Conservation (phyloP, 2,329 filamentous ascomycete species). For the Pseudocercospora eumusae region DNA sequence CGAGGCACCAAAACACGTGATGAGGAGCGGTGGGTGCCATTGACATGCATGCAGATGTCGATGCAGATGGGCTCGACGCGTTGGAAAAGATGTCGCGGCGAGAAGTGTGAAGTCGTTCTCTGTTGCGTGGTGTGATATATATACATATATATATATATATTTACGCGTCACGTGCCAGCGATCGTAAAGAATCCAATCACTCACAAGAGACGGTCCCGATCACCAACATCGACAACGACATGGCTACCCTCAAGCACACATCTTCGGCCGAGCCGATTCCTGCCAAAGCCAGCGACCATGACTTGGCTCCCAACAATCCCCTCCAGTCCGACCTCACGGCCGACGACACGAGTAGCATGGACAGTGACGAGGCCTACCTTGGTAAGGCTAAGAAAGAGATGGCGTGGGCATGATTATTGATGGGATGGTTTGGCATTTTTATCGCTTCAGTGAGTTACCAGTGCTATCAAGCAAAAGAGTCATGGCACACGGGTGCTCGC, state of each 20-base stretch:
- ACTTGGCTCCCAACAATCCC: constrained; percentile 35
- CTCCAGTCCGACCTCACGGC: constrained; percentile 39
- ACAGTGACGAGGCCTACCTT: constrained; percentile 41
- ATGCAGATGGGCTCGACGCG: not conserved
- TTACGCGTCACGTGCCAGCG: no score
- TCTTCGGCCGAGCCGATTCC: constrained; percentile 18
- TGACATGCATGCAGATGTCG: not conserved
- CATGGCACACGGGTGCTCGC: constrained; percentile 43
- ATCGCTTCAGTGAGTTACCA: constrained; percentile 37
- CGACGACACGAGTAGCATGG: constrained; percentile 37
- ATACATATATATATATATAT: no score
- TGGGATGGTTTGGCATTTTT: constrained; percentile 9
- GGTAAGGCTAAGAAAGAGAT: constrained; percentile 38
- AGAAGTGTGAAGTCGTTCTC: not conserved
- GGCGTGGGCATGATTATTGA: constrained; percentile 20
- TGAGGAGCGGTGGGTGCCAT: not conserved
- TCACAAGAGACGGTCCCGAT: no score
- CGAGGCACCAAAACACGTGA: constrained; percentile 4
- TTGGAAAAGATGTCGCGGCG: not conserved
- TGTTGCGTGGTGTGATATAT: no score
- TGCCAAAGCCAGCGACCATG: constrained; percentile 19
- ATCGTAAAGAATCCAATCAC: no score
- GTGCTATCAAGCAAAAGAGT: constrained; percentile 36
- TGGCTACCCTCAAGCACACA: constrained; percentile 19
- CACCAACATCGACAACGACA: constrained; percentile 6